Evolutionary conservation across 2,329 filamentous ascomycete species (phyloP).

Genomic region (Fusarium sp.): DNA sequence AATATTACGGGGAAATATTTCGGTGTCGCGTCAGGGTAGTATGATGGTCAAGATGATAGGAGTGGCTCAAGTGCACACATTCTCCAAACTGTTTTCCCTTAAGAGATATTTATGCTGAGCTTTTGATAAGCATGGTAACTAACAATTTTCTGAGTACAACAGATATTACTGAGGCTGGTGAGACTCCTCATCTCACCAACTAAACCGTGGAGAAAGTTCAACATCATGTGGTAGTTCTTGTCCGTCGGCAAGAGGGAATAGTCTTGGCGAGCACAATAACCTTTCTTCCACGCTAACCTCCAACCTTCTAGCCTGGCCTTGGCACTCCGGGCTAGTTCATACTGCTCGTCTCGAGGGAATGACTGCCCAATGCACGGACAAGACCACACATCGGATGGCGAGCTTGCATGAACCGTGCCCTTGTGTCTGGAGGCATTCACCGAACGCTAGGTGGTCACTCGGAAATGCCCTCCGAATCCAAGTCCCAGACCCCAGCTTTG

Average conservation of each 20-base stretch:
- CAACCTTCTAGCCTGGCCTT: not conserved
- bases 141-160: too few species aligned
- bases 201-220: not conserved
- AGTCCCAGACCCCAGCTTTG: not conserved
- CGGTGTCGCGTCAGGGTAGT: not conserved
- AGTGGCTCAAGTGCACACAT: not conserved
- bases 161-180: not conserved
- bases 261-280: not conserved
- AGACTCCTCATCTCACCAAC: not conserved
- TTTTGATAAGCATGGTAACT: too few species aligned
- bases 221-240: not conserved
- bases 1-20: not conserved
- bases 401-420: not conserved
- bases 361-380: not conserved
- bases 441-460: not conserved
- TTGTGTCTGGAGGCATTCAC: not conserved
- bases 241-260: not conserved
- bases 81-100: too few species aligned
- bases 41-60: not conserved
- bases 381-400: not conserved
- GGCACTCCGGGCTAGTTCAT: not conserved
- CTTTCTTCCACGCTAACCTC: not conserved
- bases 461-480: not conserved
- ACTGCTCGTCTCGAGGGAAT: not conserved
- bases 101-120: too few species aligned